phyloP scores from a whole-genome alignment of 768 basidiomycete species.

The Ephemerocybe angulata region DNA sequence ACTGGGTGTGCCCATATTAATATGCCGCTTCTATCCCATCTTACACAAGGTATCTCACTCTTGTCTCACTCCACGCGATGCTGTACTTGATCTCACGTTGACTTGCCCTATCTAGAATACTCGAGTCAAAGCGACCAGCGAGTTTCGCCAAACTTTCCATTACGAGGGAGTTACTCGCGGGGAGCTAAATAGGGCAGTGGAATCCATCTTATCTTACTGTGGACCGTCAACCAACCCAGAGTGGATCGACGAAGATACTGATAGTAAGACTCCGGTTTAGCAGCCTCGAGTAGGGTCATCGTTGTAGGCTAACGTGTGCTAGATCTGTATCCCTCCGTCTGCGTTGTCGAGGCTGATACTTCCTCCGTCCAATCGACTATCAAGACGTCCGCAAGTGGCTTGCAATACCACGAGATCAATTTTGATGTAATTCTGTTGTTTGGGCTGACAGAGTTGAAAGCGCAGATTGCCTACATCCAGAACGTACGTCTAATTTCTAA shows the following conservation, averaged over 20 bases:
- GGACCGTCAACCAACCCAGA: constrained; percentile 5
- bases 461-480: constrained; percentile 1
- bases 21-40: constrained; percentile 12
- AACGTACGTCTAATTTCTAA: no score
- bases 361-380: constrained; percentile 8
- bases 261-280: neutral
- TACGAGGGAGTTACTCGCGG: constrained; percentile 8
- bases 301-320: neutral
- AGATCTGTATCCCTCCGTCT: constrained; percentile 22
- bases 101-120: constrained; percentile 12
- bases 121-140: constrained; percentile 15
- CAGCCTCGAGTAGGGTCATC: neutral
- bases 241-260: constrained; percentile 12
- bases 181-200: constrained; percentile 5
- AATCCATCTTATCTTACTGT: constrained; percentile 14
- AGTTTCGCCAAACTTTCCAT: constrained; percentile 13
- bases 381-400: constrained; percentile 1
- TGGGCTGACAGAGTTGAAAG: constrained; percentile 11
- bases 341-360: constrained; percentile 18
- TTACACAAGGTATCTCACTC: constrained; percentile 11
- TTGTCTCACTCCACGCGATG: neutral
- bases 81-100: neutral
- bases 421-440: constrained; percentile 13
- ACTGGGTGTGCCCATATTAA: constrained; percentile 26
- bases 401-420: constrained; percentile 7